Percentiles rank a stretch among this genome's conserved stretches.
phyloP scores from a whole-genome alignment of 2,329 filamentous ascomycete genomes.

The Paracorniculantispora psalliotae region DNA sequence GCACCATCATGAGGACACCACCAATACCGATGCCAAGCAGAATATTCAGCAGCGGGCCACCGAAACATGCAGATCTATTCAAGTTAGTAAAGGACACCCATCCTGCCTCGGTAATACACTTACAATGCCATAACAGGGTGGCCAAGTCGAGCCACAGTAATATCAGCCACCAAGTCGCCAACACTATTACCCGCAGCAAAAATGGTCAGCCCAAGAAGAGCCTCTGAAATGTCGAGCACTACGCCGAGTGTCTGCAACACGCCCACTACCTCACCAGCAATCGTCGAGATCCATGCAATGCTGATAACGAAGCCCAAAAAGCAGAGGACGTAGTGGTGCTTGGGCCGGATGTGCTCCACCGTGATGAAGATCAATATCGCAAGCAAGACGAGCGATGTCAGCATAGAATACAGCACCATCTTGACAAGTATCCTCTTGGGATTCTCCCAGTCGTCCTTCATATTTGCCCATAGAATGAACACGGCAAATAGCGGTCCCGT shows the following conservation, averaged over 20 bases:
- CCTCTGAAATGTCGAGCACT: constrained; percentile 88
- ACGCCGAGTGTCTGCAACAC: constrained; percentile 91
- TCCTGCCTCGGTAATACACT: constrained; percentile 26
- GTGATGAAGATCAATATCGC: constrained; percentile 64
- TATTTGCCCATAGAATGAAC: constrained; percentile 69
- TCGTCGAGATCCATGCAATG: constrained; percentile 93
- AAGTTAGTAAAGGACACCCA: background rate
- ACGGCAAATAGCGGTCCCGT: constrained; percentile 81
- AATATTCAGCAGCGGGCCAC: constrained; percentile 98
- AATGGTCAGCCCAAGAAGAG: constrained; percentile 87
- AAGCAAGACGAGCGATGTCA: constrained; percentile 64
- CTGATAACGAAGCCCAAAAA: constrained; percentile 87
- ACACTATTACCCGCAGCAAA: constrained; percentile 96
- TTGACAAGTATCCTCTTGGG: constrained; percentile 48
- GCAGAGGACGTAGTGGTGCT: constrained; percentile 73
- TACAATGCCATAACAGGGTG: constrained; percentile 91
- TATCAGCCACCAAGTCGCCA: constrained; percentile 88
- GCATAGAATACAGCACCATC: constrained; percentile 59
- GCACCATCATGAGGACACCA: constrained; percentile 81
- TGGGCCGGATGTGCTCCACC: constrained; percentile 59
- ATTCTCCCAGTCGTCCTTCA: constrained; percentile 51
- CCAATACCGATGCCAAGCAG: constrained; percentile 89
- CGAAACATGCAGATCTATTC: constrained; percentile 78
- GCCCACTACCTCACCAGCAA: constrained; percentile 92
- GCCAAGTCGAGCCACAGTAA: constrained; percentile 87